Evolutionary conservation across 2,329 filamentous ascomycete species (phyloP).

Genomic region (Periconia sp.): DNA sequence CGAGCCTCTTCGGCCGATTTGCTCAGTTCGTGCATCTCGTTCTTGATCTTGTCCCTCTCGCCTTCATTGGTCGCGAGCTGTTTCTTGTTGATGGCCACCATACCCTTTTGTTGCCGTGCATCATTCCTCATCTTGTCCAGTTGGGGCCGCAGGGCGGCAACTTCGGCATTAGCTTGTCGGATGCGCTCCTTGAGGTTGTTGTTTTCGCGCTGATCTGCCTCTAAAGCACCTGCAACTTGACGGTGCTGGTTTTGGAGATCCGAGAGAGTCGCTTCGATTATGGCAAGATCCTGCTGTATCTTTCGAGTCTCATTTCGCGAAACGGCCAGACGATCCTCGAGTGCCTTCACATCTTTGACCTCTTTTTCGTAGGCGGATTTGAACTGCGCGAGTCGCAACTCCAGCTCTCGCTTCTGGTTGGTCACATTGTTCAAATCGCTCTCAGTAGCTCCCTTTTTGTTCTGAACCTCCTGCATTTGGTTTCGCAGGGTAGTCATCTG

Average conservation of each 20-base stretch:
- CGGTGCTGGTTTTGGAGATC: slow-evolving; percentile 83
- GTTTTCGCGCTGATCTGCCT: slow-evolving; percentile 89
- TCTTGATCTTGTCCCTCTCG: slow-evolving; percentile 84
- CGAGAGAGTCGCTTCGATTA: slow-evolving; percentile 77
- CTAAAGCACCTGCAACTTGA: slow-evolving; percentile 71
- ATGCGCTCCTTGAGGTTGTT: slow-evolving; percentile 84
- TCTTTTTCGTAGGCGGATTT: slow-evolving; percentile 91
- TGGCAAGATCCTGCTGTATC: slow-evolving; percentile 78
- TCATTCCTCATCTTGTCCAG: slow-evolving; percentile 93
- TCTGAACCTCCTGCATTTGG: slow-evolving; percentile 92
- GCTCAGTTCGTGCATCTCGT: slow-evolving; percentile 70
- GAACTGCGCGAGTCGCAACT: slow-evolving; percentile 82
- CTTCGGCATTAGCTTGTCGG: slow-evolving; percentile 76
- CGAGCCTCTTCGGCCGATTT: slow-evolving; percentile 62
- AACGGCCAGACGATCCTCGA: slow-evolving; percentile 79
- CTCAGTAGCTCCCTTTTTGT: slow-evolving; percentile 76
- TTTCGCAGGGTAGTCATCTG: slow-evolving; percentile 88
- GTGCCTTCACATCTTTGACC: slow-evolving; percentile 77
- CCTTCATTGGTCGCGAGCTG: slow-evolving; percentile 86
- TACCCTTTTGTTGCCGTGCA: slow-evolving; percentile 90
- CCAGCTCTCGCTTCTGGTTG: slow-evolving; percentile 90
- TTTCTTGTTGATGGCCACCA: slow-evolving; percentile 98
- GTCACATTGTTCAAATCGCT: slow-evolving; percentile 79
- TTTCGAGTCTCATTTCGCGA: slow-evolving; percentile 82
- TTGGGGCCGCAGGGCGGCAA: slow-evolving; percentile 81